Percentiles rank a stretch among this genome's conserved stretches.
These are phyloP conservation scores for Bimuria novae-zelandiae DNA, from an alignment of 2,329 filamentous ascomycete genomes.

Conservation along the genomic window DNA sequence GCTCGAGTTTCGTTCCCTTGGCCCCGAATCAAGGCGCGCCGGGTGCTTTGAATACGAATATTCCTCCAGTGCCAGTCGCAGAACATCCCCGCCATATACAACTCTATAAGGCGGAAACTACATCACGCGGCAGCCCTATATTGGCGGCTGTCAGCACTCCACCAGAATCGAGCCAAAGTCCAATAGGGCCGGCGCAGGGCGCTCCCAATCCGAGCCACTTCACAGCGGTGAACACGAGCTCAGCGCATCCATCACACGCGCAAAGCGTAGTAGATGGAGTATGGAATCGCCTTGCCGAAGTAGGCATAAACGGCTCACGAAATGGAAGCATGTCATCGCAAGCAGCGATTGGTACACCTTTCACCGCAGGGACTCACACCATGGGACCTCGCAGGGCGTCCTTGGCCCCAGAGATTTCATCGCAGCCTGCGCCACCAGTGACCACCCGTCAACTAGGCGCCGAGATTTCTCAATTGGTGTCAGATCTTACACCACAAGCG, in stretches of 20 bases:
- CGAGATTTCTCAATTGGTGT: conserved; percentile 35
- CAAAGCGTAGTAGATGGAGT: conserved; percentile 29
- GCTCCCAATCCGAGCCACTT: conserved; percentile 13
- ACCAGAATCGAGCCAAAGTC: conserved; percentile 36
- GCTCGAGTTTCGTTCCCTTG: conserved; percentile 35
- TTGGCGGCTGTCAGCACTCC: conserved; percentile 33
- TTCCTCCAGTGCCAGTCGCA: conserved; percentile 31
- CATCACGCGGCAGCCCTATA: conserved; percentile 19
- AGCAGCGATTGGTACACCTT: conserved; percentile 10
- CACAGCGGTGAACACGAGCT: conserved; percentile 12
- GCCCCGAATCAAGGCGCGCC: conserved; percentile 32
- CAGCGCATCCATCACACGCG: conserved; percentile 17
- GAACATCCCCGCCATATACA: conserved; percentile 20
- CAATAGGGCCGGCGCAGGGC: conserved; percentile 21
- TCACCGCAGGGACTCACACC: conserved; percentile 7
- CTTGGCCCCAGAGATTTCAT: conserved; percentile 18
- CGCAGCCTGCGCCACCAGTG: conserved; percentile 23
- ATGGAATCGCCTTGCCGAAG: conserved; percentile 26
- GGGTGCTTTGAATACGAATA: conserved; percentile 24
- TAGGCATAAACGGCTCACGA: conserved; percentile 20
- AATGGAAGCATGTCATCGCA: conserved; percentile 19
- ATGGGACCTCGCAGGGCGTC: conserved; percentile 8
- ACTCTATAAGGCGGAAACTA: conserved; percentile 16
- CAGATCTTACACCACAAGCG: conserved; percentile 32
- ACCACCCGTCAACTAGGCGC: conserved; percentile 31